A percentile compares a stretch with the other conserved stretches of the same genome.
Conservation (phyloP, 2,329 filamentous ascomycete genomes). For the Colletotrichum brevisporum region DNA sequence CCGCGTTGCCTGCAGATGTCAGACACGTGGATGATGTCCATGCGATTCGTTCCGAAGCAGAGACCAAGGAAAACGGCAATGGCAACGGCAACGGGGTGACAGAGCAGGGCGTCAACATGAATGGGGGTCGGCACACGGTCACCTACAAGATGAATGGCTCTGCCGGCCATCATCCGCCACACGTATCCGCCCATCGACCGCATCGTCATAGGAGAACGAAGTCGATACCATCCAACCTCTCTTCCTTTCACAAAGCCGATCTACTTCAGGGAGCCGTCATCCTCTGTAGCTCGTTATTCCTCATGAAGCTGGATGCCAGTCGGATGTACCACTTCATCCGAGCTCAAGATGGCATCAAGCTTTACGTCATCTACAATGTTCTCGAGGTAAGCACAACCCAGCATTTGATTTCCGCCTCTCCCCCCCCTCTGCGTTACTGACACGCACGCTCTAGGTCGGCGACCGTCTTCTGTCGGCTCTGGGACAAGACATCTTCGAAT, state of each 20-base stretch:
- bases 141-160: constrained; percentile 29
- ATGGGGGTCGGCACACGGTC: constrained; percentile 30
- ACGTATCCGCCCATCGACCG: constrained; percentile 44
- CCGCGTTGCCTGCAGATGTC: constrained; percentile 6
- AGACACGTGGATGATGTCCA: background rate
- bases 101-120: background rate
- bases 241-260: constrained; percentile 94
- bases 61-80: constrained; percentile 8
- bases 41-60: background rate
- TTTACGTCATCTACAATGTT: constrained; percentile 99
- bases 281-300: constrained; percentile 83
- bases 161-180: constrained; percentile 40
- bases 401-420: background rate
- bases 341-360: constrained; percentile 95
- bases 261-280: constrained; percentile 92
- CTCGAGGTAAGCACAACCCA: constrained; percentile 73
- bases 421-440: background rate
- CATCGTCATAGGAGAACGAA: constrained; percentile 80
- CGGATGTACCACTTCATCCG: constrained; percentile 98
- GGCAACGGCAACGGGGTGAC: constrained; percentile 34
- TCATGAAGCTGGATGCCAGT: constrained; percentile 95
- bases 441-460: constrained; percentile 67
- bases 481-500: constrained; percentile 96
- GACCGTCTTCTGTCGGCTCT: constrained; percentile 92
- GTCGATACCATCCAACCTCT: constrained; percentile 86